These are phyloP conservation scores for Colletotrichum agaves DNA, from an alignment of 2,329 filamentous ascomycete species.

Conservation along the genomic window DNA sequence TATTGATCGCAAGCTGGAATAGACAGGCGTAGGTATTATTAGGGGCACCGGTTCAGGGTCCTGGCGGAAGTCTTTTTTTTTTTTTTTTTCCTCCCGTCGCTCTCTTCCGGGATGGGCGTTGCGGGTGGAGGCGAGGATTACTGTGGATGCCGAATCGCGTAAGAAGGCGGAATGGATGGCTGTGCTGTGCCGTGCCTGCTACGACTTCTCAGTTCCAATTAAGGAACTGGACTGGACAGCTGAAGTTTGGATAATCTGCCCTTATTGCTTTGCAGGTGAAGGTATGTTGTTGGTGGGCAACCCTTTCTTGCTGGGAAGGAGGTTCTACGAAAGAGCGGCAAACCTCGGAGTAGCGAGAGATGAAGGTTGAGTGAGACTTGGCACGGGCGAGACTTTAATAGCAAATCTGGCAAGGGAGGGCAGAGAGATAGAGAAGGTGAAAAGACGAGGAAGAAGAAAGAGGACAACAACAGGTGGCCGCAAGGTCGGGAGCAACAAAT, in stretches of 20 bases:
- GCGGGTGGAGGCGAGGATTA: slow-evolving; percentile 25
- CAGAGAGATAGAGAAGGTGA: background rate
- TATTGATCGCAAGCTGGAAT: background rate
- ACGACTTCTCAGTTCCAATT: background rate
- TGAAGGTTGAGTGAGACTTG: slow-evolving; percentile 7
- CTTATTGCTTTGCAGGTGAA: background rate
- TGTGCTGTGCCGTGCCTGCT: slow-evolving; percentile 14
- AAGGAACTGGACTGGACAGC: background rate
- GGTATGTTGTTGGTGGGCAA: background rate
- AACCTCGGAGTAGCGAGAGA: background rate
- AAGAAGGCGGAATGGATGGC: slow-evolving; percentile 9
- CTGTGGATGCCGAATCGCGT: slow-evolving; percentile 16
- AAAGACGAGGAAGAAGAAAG: background rate
- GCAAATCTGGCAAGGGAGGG: background rate
- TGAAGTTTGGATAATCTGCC: background rate
- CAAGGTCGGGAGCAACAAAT: slow-evolving; percentile 5
- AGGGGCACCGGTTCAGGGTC: slow-evolving; percentile 2
- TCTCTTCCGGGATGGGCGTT: background rate
- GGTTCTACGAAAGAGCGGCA: background rate
- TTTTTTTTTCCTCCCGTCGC: background rate
- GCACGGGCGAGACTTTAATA: slow-evolving; percentile 22
- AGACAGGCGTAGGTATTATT: background rate
- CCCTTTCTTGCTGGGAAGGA: background rate
- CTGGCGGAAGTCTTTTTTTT: background rate
- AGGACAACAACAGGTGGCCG: background rate